These are phyloP conservation scores for Blastocystis sp. DNA, from an alignment of 352 stramenopile species.

Conservation along the genomic window DNA sequence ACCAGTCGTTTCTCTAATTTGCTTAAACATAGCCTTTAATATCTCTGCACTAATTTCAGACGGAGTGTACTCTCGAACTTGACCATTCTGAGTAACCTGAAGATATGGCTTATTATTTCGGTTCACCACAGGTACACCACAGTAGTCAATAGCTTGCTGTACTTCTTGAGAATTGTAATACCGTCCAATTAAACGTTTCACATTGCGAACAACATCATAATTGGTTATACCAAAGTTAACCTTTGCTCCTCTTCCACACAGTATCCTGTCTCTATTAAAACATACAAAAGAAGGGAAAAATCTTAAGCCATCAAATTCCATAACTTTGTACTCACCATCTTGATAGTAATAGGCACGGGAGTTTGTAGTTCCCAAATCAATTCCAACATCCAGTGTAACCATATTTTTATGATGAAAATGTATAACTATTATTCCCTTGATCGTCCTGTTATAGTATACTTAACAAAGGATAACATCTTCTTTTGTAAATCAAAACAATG, in stretches of 20 bases:
- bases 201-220: slow-evolving; percentile 97
- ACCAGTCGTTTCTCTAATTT: slow-evolving; percentile 65
- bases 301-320: slow-evolving; percentile 85
- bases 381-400: slow-evolving; percentile 68
- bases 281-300: slow-evolving; percentile 97
- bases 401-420: too few species aligned
- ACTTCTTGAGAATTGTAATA: slow-evolving; percentile 91
- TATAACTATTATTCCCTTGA: too few species aligned
- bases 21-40: slow-evolving; percentile 96
- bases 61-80: slow-evolving; percentile 84
- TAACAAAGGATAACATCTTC: too few species aligned
- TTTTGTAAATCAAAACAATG: too few species aligned
- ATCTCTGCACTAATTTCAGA: slow-evolving; percentile 99
- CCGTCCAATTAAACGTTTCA: slow-evolving; percentile 98
- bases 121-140: slow-evolving; percentile 91
- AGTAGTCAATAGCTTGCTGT: slow-evolving; percentile 89
- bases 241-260: slow-evolving; percentile 97
- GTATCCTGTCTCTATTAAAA: slow-evolving; percentile 84
- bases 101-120: slow-evolving; percentile 82
- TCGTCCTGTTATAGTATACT: too few species aligned
- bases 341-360: slow-evolving; percentile 79
- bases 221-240: slow-evolving; percentile 97
- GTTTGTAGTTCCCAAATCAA: slow-evolving; percentile 59
- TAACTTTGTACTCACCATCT: slow-evolving; percentile 87
- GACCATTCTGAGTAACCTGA: slow-evolving; percentile 78